Conservation (phyloP, 768 basidiomycete species). For the Lactifluus piperatus region DNA sequence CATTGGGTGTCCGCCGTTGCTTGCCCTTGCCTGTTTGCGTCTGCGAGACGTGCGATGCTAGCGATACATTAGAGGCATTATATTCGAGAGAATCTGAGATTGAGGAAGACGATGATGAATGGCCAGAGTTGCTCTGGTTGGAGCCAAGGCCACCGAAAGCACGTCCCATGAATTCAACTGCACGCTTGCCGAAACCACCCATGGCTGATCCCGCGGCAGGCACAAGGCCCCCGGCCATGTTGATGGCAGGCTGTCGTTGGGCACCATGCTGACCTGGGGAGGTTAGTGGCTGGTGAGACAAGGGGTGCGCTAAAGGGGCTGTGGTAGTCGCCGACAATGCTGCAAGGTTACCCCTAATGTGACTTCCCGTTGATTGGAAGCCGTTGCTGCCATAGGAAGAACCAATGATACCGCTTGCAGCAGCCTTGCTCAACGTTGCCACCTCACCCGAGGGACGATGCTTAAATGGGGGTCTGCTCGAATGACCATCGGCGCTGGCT, state of each 20-base stretch:
- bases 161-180: conserved; percentile 58
- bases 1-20: conserved; percentile 46
- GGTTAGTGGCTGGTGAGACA: conserved; percentile 24
- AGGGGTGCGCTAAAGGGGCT: conserved; percentile 24
- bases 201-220: conserved; percentile 64
- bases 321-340: conserved; percentile 34
- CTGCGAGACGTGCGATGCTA: conserved; percentile 15
- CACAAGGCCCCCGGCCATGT: conserved; percentile 58
- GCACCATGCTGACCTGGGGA: conserved; percentile 24
- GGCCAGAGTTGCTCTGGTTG: neutral
- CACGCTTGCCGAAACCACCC: conserved; percentile 43
- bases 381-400: conserved; percentile 27
- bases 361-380: conserved; percentile 31
- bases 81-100: conserved; percentile 13
- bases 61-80: conserved; percentile 17
- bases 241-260: conserved; percentile 59
- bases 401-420: conserved; percentile 36
- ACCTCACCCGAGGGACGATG: conserved; percentile 24
- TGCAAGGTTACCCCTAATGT: conserved; percentile 40
- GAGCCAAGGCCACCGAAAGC: conserved; percentile 15
- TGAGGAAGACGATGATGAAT: conserved; percentile 34
- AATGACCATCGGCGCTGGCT: neutral
- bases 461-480: neutral
- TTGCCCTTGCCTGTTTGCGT: conserved; percentile 26
- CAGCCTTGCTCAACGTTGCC: conserved; percentile 35